These are phyloP conservation scores for Suhomyces bolitotheri DNA, from an alignment of 1,139 yeast species.

Conservation along the genomic window DNA sequence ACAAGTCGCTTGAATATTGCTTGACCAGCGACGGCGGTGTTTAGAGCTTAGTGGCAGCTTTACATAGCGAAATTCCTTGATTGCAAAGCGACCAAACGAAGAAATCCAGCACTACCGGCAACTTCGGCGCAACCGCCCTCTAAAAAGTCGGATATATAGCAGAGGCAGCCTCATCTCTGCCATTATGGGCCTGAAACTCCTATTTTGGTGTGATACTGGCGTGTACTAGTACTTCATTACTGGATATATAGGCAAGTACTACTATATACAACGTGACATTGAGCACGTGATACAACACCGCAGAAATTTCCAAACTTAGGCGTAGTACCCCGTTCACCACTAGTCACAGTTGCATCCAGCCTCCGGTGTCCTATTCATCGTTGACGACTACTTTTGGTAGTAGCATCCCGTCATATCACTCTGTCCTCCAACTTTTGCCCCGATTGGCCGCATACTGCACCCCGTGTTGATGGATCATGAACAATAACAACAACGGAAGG, in stretches of 20 bases:
- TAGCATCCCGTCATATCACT: background rate
- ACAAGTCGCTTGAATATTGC: constrained; percentile 59
- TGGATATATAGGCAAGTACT: no score
- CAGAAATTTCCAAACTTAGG: constrained; percentile 3
- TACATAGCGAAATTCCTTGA: no score
- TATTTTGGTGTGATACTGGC: no score
- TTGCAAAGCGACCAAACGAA: no score
- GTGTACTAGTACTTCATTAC: no score
- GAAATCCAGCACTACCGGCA: no score
- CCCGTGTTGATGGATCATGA: constrained; percentile 9
- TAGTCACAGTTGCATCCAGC: constrained; percentile 3
- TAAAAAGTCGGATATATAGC: no score
- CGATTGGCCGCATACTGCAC: background rate
- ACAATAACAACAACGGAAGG: constrained; percentile 9
- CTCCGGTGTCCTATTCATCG: constrained; percentile 6
- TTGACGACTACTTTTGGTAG: constrained; percentile 2
- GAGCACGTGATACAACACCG: background rate
- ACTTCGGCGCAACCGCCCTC: no score
- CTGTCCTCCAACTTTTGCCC: background rate
- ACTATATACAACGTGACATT: no score
- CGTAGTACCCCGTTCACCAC: constrained; percentile 1
- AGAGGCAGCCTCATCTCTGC: no score
- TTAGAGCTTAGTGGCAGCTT: no score
- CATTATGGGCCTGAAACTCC: no score
- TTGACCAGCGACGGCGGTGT: constrained; percentile 37